These are phyloP conservation scores for Penicillium diatomitis DNA, from an alignment of 495 filamentous ascomycete genomes.

Conservation along the genomic window DNA sequence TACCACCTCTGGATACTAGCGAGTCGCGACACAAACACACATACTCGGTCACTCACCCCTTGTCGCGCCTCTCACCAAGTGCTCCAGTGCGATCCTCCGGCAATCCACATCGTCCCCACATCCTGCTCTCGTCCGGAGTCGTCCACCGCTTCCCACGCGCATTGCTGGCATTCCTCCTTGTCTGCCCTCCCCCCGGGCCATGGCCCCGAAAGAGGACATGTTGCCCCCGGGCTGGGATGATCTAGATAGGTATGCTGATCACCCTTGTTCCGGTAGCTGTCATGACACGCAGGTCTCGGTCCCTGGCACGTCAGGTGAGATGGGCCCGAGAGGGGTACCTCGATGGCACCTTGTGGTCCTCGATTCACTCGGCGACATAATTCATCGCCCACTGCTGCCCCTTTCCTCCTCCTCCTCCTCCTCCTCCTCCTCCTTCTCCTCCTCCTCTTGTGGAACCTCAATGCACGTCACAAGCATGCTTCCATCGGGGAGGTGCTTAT, in stretches of 20 bases:
- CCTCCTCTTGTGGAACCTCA: slow-evolving; percentile 15
- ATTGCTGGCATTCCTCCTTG: slow-evolving; percentile 28
- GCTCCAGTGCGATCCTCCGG: too few relatives aligned
- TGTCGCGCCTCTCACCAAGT: too few relatives aligned
- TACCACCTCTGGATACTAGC: too few relatives aligned
- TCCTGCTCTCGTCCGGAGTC: slow-evolving; percentile 2
- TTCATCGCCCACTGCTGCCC: too few relatives aligned
- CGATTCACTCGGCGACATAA: too few relatives aligned
- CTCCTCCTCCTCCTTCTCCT: neutral
- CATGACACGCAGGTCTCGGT: too few relatives aligned
- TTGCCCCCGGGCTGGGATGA: slow-evolving; percentile 42
- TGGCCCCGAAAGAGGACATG: slow-evolving; percentile 43
- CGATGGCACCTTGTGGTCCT: too few relatives aligned
- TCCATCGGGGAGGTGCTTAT: slow-evolving; percentile 9
- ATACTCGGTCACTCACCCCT: too few relatives aligned
- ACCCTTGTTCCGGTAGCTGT: slow-evolving; percentile 6
- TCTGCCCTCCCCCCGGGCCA: slow-evolving; percentile 23
- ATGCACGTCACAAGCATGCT: slow-evolving; percentile 3
- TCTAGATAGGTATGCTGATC: slow-evolving; percentile 37
- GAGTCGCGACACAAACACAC: too few relatives aligned
- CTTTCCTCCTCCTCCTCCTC: too few relatives aligned
- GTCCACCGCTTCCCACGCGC: slow-evolving; percentile 4
- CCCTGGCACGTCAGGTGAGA: too few relatives aligned
- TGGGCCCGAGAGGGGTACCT: too few relatives aligned
- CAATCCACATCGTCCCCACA: neutral